Conservation (phyloP, 1,139 yeast genomes). For the Debaryomyces nepalensis region DNA sequence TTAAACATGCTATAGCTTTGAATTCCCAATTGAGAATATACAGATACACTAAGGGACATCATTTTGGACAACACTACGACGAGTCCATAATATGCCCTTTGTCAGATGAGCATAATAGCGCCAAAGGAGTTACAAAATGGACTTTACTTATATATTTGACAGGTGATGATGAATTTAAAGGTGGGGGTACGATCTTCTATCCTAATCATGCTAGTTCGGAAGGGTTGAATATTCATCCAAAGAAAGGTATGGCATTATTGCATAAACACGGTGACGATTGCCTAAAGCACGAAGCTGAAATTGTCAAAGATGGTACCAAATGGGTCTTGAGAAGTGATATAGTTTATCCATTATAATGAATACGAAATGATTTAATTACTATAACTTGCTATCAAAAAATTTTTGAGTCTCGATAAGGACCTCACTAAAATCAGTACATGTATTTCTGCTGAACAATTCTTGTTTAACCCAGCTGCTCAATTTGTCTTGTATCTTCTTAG, state of each 20-base stretch:
- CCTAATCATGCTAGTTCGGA: conserved; percentile 30
- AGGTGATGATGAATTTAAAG: conserved; percentile 58
- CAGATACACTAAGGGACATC: conserved; percentile 61
- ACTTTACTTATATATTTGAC: conserved; percentile 63
- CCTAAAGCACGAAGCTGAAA: conserved; percentile 61
- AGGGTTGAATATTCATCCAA: conserved; percentile 49
- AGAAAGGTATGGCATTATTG: conserved; percentile 61
- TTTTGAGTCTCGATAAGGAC: conserved; percentile 28
- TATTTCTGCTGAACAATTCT: conserved; percentile 24
- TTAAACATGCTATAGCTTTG: conserved; percentile 50
- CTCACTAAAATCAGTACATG: conserved; percentile 15
- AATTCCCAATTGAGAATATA: conserved; percentile 64
- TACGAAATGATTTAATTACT: no score
- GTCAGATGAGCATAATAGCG: conserved; percentile 23
- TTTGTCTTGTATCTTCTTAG: conserved; percentile 56
- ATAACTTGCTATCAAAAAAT: no score
- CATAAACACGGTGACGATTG: conserved; percentile 75
- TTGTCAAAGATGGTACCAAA: conserved; percentile 57
- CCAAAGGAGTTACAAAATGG: conserved; percentile 56
- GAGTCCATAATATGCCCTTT: conserved; percentile 52
- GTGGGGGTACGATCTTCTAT: conserved; percentile 69
- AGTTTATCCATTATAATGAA: conserved; percentile 31
- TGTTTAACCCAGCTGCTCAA: conserved; percentile 79
- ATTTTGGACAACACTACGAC: conserved; percentile 67
- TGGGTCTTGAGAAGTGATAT: conserved; percentile 72